Percentiles rank a stretch among this genome's conserved stretches.
Conservation (phyloP, 2,329 filamentous ascomycete species). For the Dryadomyces quercivorus region DNA sequence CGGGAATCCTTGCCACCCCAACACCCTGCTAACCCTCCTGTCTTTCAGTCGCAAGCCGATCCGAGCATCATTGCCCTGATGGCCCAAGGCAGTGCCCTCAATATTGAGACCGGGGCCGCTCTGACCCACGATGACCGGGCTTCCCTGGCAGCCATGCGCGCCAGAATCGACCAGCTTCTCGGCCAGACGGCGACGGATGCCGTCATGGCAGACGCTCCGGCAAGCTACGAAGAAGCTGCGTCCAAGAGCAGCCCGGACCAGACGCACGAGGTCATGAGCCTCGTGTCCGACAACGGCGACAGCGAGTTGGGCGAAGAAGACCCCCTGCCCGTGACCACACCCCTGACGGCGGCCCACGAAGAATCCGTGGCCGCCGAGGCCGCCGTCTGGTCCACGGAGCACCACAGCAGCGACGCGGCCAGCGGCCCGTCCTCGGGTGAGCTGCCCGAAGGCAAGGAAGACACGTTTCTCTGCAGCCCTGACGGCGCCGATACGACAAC, state of each 20-base stretch:
- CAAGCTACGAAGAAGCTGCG: background rate
- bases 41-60: slow-evolving; percentile 29
- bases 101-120: slow-evolving; percentile 24
- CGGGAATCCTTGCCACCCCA: too few species aligned
- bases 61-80: slow-evolving; percentile 33
- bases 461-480: background rate
- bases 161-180: slow-evolving; percentile 22
- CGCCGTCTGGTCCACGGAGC: slow-evolving; percentile 6
- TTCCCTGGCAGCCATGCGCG: slow-evolving; percentile 32
- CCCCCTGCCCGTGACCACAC: slow-evolving; percentile 9
- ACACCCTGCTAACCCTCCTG: background rate
- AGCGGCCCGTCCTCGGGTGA: background rate
- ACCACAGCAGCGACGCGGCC: slow-evolving; percentile 5
- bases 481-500: background rate
- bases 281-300: slow-evolving; percentile 13
- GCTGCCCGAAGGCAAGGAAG: background rate
- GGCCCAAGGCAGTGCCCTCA: slow-evolving; percentile 31
- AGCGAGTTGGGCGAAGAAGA: slow-evolving; percentile 11
- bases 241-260: slow-evolving; percentile 1
- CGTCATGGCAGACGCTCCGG: slow-evolving; percentile 4
- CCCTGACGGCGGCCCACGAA: slow-evolving; percentile 2
- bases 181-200: slow-evolving; percentile 1
- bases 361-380: background rate
- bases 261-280: slow-evolving; percentile 10
- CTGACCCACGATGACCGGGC: slow-evolving; percentile 29